Conservation (phyloP, 129 eudicot genomes). For the Calendula officinalis region DNA sequence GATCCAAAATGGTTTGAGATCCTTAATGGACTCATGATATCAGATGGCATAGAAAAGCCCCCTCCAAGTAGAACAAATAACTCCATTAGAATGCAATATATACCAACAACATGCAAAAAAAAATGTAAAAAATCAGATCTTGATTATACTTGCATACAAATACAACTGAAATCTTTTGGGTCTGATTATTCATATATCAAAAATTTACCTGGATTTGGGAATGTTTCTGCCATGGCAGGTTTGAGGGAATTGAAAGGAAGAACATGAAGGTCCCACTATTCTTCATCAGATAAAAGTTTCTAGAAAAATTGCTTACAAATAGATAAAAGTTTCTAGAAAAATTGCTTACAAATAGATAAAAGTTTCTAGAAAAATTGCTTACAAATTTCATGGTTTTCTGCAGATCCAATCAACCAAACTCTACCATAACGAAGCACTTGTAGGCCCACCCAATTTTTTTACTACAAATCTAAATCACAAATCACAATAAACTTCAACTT, state of each 20-base stretch:
- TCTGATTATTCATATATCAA: background rate
- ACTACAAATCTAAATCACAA: slow-evolving; percentile 44
- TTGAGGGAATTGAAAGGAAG: slow-evolving; percentile 52
- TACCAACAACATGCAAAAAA: too few species aligned
- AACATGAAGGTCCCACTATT: slow-evolving; percentile 71
- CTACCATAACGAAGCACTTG: slow-evolving; percentile 37
- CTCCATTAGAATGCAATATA: slow-evolving; percentile 65
- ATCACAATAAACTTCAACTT: too few species aligned
- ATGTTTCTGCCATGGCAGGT: slow-evolving; percentile 49
- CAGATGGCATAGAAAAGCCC: slow-evolving; percentile 74
- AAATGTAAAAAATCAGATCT: background rate
- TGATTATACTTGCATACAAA: background rate
- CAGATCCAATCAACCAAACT: slow-evolving; percentile 73
- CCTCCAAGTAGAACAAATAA: slow-evolving; percentile 97
- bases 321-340: too few species aligned
- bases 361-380: slow-evolving; percentile 48
- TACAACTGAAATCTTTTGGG: background rate
- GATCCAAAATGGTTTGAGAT: slow-evolving; percentile 34
- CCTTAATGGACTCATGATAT: slow-evolving; percentile 44
- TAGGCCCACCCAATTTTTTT: slow-evolving; percentile 40
- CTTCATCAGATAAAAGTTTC: too few species aligned
- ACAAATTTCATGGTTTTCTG: slow-evolving; percentile 55
- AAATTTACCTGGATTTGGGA: slow-evolving; percentile 73
- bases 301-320: too few species aligned
- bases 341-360: too few species aligned